These are phyloP conservation scores for Syncephalastrum monosporum DNA, from an alignment of 371 early-diverging fungal species.

Conservation along the genomic window DNA sequence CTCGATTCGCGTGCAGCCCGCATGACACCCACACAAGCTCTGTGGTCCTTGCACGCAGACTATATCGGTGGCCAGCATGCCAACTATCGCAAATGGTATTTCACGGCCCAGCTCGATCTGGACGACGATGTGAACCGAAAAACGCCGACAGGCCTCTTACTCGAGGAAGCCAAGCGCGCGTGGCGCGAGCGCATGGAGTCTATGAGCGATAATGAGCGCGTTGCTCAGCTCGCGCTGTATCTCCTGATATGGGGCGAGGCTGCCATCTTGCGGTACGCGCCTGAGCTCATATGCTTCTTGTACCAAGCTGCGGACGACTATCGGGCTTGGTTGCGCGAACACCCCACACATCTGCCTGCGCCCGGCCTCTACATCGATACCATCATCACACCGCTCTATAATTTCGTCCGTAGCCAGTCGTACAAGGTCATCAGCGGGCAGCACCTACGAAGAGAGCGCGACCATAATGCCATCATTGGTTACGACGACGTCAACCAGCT, in stretches of 20 bases:
- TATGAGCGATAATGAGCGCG: conserved; percentile 65
- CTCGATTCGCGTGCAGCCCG: conserved; percentile 82
- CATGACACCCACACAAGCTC: conserved; percentile 72
- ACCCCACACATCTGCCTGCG: neutral
- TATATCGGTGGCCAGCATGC: conserved; percentile 87
- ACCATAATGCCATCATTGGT: conserved; percentile 79
- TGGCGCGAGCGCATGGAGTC: conserved; percentile 75
- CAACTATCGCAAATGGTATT: conserved; percentile 87
- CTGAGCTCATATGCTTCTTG: conserved; percentile 82
- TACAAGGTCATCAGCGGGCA: conserved; percentile 75
- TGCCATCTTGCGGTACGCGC: conserved; percentile 73
- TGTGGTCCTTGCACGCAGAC: conserved; percentile 80
- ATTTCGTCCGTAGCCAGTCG: conserved; percentile 71
- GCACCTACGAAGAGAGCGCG: conserved; percentile 76
- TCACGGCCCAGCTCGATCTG: conserved; percentile 74
- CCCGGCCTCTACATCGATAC: conserved; percentile 67
- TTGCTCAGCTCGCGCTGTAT: conserved; percentile 76
- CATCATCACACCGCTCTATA: conserved; percentile 76
- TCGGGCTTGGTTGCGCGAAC: conserved; percentile 13
- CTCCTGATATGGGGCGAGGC: conserved; percentile 90
- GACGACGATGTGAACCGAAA: conserved; percentile 40
- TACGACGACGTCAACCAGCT: conserved; percentile 90
- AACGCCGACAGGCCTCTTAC: conserved; percentile 27
- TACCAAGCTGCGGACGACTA: conserved; percentile 75
- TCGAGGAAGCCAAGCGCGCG: conserved; percentile 65